phyloP scores from a whole-genome alignment of 148 eudicot species.

The Amaranthus palmeri region DNA sequence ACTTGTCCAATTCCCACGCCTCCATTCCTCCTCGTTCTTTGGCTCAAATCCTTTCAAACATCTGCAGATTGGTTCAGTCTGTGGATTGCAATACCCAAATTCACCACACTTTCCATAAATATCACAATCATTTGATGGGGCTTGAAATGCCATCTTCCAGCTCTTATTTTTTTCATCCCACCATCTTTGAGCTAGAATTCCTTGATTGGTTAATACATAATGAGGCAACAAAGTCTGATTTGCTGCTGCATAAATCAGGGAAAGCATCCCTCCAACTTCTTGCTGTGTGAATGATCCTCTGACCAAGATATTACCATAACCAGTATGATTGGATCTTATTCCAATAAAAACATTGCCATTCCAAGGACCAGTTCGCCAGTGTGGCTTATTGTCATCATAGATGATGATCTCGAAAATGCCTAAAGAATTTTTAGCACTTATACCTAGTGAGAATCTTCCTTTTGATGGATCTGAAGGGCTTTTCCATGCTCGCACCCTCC shows the following conservation, averaged over 20 bases:
- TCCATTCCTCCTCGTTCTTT: constrained; percentile 32
- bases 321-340: background rate
- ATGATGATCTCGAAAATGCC: constrained; percentile 16
- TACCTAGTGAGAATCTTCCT: constrained; percentile 19
- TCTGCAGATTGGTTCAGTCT: constrained; percentile 25
- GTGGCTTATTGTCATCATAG: background rate
- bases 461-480: constrained; percentile 31
- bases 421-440: background rate
- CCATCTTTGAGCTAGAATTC: constrained; percentile 15
- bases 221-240: constrained; percentile 20
- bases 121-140: constrained; percentile 30
- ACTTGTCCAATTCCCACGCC: constrained; percentile 25
- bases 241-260: background rate
- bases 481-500: constrained; percentile 21
- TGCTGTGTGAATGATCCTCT: no score
- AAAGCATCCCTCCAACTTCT: background rate
- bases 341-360: constrained; percentile 36
- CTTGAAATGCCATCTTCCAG: background rate
- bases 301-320: background rate
- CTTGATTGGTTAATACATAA: constrained; percentile 15
- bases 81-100: constrained; percentile 34
- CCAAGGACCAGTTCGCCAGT: constrained; percentile 34
- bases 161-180: constrained; percentile 35
- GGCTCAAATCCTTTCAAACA: constrained; percentile 48
- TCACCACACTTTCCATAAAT: constrained; percentile 43